Percentiles rank a stretch among this genome's conserved stretches.
Evolutionary conservation across 352 stramenopile species (phyloP).

Genomic region (Pythium volutum): DNA sequence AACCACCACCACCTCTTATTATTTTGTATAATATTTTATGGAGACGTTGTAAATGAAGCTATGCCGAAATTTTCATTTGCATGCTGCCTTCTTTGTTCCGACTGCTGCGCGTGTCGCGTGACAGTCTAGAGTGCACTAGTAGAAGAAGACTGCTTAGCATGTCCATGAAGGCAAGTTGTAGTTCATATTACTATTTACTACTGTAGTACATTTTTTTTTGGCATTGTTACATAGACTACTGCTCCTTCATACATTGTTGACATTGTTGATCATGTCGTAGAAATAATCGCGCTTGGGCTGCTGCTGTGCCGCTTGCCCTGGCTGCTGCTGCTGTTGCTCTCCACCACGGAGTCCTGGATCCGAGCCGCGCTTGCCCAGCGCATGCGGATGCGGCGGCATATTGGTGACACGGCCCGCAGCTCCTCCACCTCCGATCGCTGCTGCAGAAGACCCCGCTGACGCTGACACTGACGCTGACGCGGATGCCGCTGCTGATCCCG

Average conservation of each 20-base stretch:
- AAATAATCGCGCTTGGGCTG: constrained; percentile 21
- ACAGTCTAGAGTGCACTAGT: no score
- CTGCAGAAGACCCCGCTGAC: no score
- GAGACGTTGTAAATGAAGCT: constrained; percentile 19
- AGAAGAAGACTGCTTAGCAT: no score
- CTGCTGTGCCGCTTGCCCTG: not conserved
- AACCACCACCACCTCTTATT: constrained; percentile 11
- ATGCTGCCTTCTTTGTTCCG: no score
- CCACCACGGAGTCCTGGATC: constrained; percentile 9
- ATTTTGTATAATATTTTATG: constrained; percentile 19
- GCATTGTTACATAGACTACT: not conserved
- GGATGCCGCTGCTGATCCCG: no score
- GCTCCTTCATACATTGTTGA: constrained; percentile 17
- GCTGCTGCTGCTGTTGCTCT: constrained; percentile 1
- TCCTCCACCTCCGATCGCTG: not conserved
- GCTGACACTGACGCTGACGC: no score
- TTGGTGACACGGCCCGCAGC: constrained; percentile 8
- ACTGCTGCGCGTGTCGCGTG: no score
- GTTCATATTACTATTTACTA: no score
- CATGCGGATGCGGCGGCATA: constrained; percentile 9
- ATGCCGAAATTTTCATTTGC: constrained; percentile 27
- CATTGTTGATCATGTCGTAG: constrained; percentile 32
- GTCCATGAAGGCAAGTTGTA: no score
- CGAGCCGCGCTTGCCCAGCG: constrained; percentile 14
- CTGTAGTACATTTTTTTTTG: not conserved